Evolutionary conservation across 345 rosid genomes (phyloP).

Genomic region (Trapa incisa): DNA sequence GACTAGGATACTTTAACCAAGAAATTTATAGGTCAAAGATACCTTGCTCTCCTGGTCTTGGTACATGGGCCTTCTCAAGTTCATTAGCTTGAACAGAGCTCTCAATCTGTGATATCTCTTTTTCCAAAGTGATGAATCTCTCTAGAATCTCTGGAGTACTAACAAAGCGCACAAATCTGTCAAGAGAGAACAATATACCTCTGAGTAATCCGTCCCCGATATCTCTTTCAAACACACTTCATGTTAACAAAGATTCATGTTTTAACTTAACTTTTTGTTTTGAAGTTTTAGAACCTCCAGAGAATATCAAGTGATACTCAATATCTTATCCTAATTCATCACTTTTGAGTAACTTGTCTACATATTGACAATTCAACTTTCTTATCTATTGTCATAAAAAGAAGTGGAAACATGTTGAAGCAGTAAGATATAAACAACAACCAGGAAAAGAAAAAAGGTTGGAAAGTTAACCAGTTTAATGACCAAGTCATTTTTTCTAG

Average conservation of each 20-base stretch:
- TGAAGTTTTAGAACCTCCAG: neutral
- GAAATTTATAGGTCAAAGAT: constrained; percentile 4
- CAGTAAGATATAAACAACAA: neutral
- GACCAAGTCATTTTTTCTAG: neutral
- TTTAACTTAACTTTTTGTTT: no score
- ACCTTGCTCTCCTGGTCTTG: constrained; percentile 38
- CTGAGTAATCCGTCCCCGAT: neutral
- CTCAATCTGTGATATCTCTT: constrained; percentile 67
- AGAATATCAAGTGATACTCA: neutral
- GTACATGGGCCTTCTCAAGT: constrained; percentile 14
- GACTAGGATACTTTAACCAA: neutral
- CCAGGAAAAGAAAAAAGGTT: neutral
- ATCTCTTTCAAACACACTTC: neutral
- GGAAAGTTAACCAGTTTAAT: neutral
- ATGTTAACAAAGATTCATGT: neutral
- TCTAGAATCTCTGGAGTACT: constrained; percentile 85
- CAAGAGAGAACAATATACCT: neutral
- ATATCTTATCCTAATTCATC: neutral
- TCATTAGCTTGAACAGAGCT: constrained; percentile 49
- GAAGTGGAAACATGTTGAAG: neutral
- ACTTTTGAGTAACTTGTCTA: neutral
- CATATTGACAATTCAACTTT: neutral
- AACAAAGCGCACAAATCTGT: constrained; percentile 78
- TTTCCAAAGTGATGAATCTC: constrained; percentile 60
- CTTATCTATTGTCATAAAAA: neutral